Evolutionary conservation across 2,329 filamentous ascomycete species (phyloP).

Genomic region (Botrytis hyacinthi): DNA sequence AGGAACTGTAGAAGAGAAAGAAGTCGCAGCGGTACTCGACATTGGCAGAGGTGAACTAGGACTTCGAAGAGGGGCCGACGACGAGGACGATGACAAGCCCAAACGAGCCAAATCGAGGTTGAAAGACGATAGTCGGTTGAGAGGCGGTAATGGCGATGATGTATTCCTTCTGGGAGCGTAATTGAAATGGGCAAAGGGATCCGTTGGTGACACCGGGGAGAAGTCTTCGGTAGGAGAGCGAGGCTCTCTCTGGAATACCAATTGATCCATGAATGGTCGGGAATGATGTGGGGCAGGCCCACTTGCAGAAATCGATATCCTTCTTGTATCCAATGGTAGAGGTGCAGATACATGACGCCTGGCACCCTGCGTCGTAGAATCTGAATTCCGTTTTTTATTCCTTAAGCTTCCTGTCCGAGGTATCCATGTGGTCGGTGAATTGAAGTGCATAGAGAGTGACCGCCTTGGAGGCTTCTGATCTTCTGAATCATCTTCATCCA

Average conservation of each 20-base stretch:
- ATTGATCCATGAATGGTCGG: conserved; percentile 32
- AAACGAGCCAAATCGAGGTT: conserved; percentile 52
- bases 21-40: conserved; percentile 38
- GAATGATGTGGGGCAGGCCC: conserved; percentile 25
- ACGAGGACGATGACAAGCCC: conserved; percentile 45
- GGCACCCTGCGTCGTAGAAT: conserved; percentile 44
- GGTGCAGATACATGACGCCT: conserved; percentile 57
- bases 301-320: conserved; percentile 33
- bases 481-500: conserved; percentile 19
- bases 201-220: conserved; percentile 29
- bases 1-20: conserved; percentile 44
- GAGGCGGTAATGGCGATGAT: conserved; percentile 56
- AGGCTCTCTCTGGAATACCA: conserved; percentile 28
- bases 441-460: conserved; percentile 60
- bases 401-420: conserved; percentile 56
- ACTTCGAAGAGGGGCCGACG: conserved; percentile 32
- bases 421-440: conserved; percentile 56
- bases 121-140: conserved; percentile 54
- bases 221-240: conserved; percentile 24
- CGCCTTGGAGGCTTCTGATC: conserved; percentile 48
- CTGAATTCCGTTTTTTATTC: conserved; percentile 51
- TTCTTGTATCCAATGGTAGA: conserved; percentile 37
- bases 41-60: conserved; percentile 34
- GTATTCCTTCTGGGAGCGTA: conserved; percentile 42
- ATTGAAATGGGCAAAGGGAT: conserved; percentile 30